phyloP scores from a whole-genome alignment of 108 stramenopile species.

The Discostella pseudostelligera region DNA sequence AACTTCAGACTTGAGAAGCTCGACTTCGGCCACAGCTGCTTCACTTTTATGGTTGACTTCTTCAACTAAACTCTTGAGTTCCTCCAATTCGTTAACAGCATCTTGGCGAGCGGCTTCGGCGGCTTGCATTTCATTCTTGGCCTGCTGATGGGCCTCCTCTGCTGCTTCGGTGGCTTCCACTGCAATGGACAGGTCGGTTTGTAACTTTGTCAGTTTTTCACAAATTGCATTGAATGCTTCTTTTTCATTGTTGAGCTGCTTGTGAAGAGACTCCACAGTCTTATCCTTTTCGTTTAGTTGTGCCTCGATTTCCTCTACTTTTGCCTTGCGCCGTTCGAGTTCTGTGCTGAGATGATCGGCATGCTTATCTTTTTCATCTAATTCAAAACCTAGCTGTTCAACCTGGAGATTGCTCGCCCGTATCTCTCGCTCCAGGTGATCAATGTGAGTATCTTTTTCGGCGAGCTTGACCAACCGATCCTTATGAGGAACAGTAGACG shows the following conservation, averaged over 20 bases:
- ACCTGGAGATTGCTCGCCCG: constrained; percentile 30
- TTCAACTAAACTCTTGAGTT: constrained; percentile 34
- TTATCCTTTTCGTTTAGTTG: constrained; percentile 29
- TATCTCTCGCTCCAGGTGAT: constrained; percentile 36
- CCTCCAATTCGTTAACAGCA: constrained; percentile 27
- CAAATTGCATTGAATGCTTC: constrained; percentile 6
- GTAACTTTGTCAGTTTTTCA: constrained; percentile 18
- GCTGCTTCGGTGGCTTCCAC: constrained; percentile 21
- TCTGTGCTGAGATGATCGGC: constrained; percentile 32
- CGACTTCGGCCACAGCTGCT: constrained; percentile 20
- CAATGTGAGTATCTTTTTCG: constrained; percentile 27
- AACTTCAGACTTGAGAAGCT: constrained; percentile 21
- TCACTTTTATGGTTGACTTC: constrained; percentile 30
- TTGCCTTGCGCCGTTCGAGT: constrained; percentile 20
- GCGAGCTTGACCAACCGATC: constrained; percentile 16
- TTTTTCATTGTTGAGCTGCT: constrained; percentile 25
- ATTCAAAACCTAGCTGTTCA: constrained; percentile 22
- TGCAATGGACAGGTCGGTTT: constrained; percentile 22
- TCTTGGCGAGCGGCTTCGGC: constrained; percentile 20
- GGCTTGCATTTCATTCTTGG: constrained; percentile 14
- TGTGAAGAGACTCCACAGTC: constrained; percentile 15
- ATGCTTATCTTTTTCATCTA: constrained; percentile 33
- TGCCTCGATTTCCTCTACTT: constrained; percentile 33
- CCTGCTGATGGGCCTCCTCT: constrained; percentile 10
- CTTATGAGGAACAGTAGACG: constrained; percentile 7